Conservation (phyloP, 1,284 basidiomycete species). For the Moesziomyces aphidis region DNA sequence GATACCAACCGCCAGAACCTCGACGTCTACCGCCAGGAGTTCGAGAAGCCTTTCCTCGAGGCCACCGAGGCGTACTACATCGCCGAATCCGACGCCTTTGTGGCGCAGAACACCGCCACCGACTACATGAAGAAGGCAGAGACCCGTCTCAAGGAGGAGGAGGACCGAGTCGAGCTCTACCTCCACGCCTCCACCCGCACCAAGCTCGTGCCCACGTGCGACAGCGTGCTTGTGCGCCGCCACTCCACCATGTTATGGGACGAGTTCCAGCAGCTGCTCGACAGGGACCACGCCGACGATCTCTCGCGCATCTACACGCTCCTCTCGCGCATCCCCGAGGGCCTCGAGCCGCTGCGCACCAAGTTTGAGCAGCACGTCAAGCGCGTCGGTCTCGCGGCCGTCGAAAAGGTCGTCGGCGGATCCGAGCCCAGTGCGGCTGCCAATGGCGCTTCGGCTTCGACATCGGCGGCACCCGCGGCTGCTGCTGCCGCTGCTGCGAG, state of each 20-base stretch:
- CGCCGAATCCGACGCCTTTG: conserved; percentile 88
- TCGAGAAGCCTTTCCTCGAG: conserved; percentile 88
- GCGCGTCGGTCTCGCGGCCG: conserved; percentile 83
- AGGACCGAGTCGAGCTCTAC: conserved; percentile 94
- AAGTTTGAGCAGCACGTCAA: conserved; percentile 96
- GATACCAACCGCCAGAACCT: conserved; percentile 92
- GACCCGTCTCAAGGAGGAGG: conserved; percentile 90
- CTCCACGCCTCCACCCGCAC: conserved; percentile 75
- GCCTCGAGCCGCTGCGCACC: conserved; percentile 89
- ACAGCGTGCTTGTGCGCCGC: conserved; percentile 89
- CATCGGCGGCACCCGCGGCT: conserved; percentile 21
- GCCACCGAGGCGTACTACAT: conserved; percentile 93
- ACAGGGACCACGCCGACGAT: conserved; percentile 93
- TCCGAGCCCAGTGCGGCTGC: conserved; percentile 65
- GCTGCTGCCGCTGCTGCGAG: conserved; percentile 69
- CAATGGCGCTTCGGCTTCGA: conserved; percentile 70
- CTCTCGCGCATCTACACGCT: conserved; percentile 87
- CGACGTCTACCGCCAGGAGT: conserved; percentile 92
- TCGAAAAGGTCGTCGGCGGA: conserved; percentile 78
- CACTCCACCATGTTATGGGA: conserved; percentile 92
- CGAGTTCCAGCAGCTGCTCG: conserved; percentile 91
- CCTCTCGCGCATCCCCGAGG: conserved; percentile 87
- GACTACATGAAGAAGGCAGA: conserved; percentile 98
- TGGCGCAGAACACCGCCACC: conserved; percentile 88
- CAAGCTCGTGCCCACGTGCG: conserved; percentile 85